Base-by-base conservation (phyloP, 768 basidiomycete genomes). In the Omphalotus guepiniiformis region DNA sequence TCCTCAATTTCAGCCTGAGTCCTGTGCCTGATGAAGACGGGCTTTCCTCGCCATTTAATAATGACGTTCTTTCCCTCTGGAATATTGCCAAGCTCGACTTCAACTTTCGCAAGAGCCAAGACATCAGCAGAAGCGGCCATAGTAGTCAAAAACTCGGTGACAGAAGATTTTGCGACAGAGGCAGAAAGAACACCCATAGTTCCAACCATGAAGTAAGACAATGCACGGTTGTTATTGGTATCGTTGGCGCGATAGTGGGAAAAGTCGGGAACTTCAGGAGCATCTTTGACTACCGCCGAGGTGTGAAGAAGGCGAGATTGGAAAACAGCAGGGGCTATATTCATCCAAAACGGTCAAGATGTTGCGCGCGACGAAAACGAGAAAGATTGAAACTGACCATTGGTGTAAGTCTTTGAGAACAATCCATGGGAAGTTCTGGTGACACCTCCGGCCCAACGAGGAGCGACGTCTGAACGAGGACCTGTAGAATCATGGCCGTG, bases 31-130 rank as follows among this genome's bases (percentile, higher is more conserved):
- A 99, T 93, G 77, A 98, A 98, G 46, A 99, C 96, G 55, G 96
- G 96, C 78, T 99, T 99, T 67, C 96, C 96, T 62, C 96, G 89
- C 96, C 96, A 99, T 75, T 97, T 93, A 73, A 94, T 89, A 68
- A 95, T 83, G 57, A 87, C 88, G 64, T 95, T 94, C 80, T 93
- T 94, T 68, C 93, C 93, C 78, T 97, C 93, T 29, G 96, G 96
- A 61, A 99, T 98, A 51, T 69, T 73, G 46, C 72, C 69, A 51
- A 99, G 82, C 30, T 95, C 92, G 50, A 99, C 83, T 71, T 99
- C 96, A 52, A 97, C 91, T 74, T 97, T 98, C 52, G 96, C 96
- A 55, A 98, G 78, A 41, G 96, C 96, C 58, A 98, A 83, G 44
- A 99, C 95, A 63, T 99, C 96, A 28, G 95, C 93, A 30, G 93